Conservation (phyloP, 352 stramenopile species). For the Phytophthora tubulina region DNA sequence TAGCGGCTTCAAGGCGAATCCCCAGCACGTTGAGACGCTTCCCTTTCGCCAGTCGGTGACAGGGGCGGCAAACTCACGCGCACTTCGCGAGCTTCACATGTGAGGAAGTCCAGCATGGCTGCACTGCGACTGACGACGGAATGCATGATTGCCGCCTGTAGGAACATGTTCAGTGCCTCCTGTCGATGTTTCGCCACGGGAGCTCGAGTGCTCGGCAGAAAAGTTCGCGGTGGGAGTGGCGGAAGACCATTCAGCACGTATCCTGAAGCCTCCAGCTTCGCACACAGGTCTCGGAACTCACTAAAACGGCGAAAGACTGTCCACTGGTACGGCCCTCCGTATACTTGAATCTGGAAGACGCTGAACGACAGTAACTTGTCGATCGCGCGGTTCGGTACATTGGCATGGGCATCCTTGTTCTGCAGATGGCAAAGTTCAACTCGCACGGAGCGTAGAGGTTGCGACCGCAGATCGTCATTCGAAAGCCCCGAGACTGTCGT, state of each 20-base stretch:
- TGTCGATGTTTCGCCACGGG: constrained; percentile 78
- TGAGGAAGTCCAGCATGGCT: constrained; percentile 84
- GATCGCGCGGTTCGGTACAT: constrained; percentile 73
- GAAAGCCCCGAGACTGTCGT: constrained; percentile 81
- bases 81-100: constrained; percentile 74
- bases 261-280: constrained; percentile 55
- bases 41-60: constrained; percentile 64
- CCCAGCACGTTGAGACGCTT: constrained; percentile 48
- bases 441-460: constrained; percentile 81
- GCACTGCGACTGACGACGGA: constrained; percentile 75
- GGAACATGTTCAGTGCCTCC: constrained; percentile 79
- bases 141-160: constrained; percentile 88
- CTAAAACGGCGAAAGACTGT: constrained; percentile 88
- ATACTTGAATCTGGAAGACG: constrained; percentile 87
- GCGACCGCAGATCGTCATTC: constrained; percentile 71
- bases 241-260: constrained; percentile 67
- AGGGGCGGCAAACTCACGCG: constrained; percentile 83
- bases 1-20: constrained; percentile 49
- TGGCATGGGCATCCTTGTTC: constrained; percentile 89
- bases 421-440: constrained; percentile 88
- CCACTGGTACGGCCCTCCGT: constrained; percentile 88
- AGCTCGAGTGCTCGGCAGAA: constrained; percentile 76
- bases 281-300: constrained; percentile 77
- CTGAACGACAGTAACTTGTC: constrained; percentile 85
- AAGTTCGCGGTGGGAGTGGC: constrained; percentile 70